These are phyloP conservation scores for Musa troglodytarum DNA, from an alignment of 176 grass and related monocot genomes.

Conservation along the genomic window DNA sequence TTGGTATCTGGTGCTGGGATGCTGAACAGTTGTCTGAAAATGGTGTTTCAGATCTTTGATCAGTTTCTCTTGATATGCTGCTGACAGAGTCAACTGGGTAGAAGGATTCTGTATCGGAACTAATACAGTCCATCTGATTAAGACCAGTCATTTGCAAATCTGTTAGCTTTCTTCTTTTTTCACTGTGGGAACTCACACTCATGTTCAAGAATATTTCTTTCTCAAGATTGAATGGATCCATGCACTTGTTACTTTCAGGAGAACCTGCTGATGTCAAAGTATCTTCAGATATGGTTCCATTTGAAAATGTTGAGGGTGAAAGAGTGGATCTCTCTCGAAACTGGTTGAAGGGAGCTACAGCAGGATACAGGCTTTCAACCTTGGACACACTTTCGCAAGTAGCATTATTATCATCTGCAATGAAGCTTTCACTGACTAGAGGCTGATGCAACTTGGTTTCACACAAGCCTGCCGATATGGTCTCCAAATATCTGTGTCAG, in stretches of 20 bases:
- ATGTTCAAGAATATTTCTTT: conserved; percentile 48
- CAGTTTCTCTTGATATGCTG: conserved; percentile 18
- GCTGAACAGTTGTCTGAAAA: conserved; percentile 6
- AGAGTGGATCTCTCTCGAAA: conserved; percentile 17
- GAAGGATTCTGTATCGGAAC: conserved; percentile 28
- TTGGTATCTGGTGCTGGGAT: conserved; percentile 12
- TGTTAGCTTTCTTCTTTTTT: conserved; percentile 63
- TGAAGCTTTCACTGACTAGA: conserved; percentile 14
- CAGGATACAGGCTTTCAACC: conserved; percentile 16
- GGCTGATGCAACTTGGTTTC: conserved; percentile 24
- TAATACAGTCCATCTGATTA: conserved; percentile 25
- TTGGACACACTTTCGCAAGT: conserved; percentile 25
- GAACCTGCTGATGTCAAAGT: conserved; percentile 30
- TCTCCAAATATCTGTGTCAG: conserved; percentile 37
- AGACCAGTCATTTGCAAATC: conserved; percentile 26
- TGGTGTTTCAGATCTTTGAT: conserved; percentile 17
- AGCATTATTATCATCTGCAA: conserved; percentile 10
- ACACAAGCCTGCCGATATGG: conserved; percentile 28
- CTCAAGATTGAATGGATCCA: conserved; percentile 26
- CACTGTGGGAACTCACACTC: conserved; percentile 53
- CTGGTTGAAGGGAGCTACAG: conserved; percentile 11
- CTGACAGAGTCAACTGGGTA: conserved; percentile 17
- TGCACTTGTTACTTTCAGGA: conserved; percentile 40
- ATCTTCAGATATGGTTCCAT: conserved; percentile 37
- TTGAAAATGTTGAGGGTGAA: conserved; percentile 27